These are phyloP conservation scores for Diaporthe sp. DNA, from an alignment of 2,329 filamentous ascomycete species.

Conservation along the genomic window DNA sequence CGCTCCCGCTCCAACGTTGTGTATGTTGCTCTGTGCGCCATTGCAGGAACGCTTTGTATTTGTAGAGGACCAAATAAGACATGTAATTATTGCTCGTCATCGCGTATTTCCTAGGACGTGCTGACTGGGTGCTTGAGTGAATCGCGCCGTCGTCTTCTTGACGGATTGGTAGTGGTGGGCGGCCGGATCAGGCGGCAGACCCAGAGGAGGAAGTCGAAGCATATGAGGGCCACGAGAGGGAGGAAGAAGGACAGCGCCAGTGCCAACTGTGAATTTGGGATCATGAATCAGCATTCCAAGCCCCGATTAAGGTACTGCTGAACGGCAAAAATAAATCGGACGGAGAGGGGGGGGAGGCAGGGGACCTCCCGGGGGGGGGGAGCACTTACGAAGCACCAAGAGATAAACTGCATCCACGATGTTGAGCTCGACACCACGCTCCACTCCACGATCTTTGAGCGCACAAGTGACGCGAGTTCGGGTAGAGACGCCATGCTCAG, in stretches of 20 bases:
- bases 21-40: conserved; percentile 16
- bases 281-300: background rate
- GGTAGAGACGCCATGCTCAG: conserved; percentile 36
- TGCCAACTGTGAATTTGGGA: conserved; percentile 51
- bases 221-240: conserved; percentile 62
- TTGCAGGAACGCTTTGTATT: conserved; percentile 2
- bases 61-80: background rate
- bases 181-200: conserved; percentile 60
- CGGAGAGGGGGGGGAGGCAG: background rate
- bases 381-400: conserved; percentile 47
- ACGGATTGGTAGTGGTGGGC: conserved; percentile 29
- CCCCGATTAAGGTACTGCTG: background rate
- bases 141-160: conserved; percentile 42
- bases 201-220: conserved; percentile 67
- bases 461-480: conserved; percentile 34
- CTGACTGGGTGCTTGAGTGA: conserved; percentile 43
- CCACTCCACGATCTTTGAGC: conserved; percentile 43
- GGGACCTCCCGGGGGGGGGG: no score
- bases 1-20: conserved; percentile 32
- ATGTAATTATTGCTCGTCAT: background rate
- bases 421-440: conserved; percentile 42
- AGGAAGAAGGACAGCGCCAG: conserved; percentile 61
- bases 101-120: conserved; percentile 36
- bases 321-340: background rate
- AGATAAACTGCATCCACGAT: conserved; percentile 45